Conservation (phyloP, 2,329 filamentous ascomycete species). For the Talaromyces sp. region DNA sequence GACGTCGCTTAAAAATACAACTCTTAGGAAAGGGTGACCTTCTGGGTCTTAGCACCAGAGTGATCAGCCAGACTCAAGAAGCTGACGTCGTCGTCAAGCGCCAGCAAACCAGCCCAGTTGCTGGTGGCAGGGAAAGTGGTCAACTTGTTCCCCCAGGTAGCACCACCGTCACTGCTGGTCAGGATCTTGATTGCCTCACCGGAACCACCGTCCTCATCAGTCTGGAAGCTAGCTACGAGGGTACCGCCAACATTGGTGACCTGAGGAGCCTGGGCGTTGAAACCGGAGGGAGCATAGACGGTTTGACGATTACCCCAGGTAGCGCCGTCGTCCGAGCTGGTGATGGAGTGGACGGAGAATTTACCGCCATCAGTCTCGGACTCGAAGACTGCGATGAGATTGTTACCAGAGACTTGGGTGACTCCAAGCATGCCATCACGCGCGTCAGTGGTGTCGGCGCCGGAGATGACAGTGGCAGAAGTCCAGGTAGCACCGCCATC, state of each 20-base stretch:
- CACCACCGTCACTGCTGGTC: conserved; percentile 12
- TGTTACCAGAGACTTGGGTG: conserved; percentile 1
- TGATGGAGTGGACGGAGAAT: conserved; percentile 14
- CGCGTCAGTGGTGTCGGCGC: neutral
- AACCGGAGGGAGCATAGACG: conserved; percentile 9
- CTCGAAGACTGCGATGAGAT: conserved; percentile 13
- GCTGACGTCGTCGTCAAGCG: neutral
- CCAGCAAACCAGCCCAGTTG: conserved; percentile 15
- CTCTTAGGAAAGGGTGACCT: neutral
- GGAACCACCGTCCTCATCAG: conserved; percentile 10
- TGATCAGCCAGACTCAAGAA: conserved; percentile 8
- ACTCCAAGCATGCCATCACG: conserved; percentile 17
- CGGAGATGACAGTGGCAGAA: conserved; percentile 4
- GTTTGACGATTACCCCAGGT: conserved; percentile 13
- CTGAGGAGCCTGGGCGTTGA: conserved; percentile 14
- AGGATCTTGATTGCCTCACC: conserved; percentile 10
- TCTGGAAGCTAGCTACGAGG: conserved; percentile 15
- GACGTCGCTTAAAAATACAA: neutral
- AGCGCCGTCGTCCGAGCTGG: conserved; percentile 9
- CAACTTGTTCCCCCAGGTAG: conserved; percentile 12
- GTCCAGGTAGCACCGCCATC: conserved; percentile 15
- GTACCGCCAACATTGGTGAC: conserved; percentile 14
- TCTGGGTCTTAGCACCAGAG: conserved; percentile 8
- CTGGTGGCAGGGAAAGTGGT: conserved; percentile 3
- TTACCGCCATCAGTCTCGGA: conserved; percentile 3